Base-by-base conservation (phyloP, 2,329 filamentous ascomycete species). In the Aschersonia sp. region DNA sequence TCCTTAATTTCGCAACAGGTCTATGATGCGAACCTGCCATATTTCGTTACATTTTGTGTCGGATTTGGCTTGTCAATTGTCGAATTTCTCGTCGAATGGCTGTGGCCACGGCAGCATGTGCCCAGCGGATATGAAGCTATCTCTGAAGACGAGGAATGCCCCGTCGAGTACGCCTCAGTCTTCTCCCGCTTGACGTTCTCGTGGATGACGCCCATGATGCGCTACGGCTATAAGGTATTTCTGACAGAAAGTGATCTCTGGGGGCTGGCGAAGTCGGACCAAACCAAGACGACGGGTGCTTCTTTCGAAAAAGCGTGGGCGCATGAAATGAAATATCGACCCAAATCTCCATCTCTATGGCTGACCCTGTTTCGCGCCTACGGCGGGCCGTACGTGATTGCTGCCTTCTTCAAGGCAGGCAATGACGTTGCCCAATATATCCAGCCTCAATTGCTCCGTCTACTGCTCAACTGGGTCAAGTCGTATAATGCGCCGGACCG, bases 131-230 rank as follows among this genome's bases (percentile, higher is more conserved):
- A 81, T 56, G 70, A 74, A 49, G 75, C 68, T 29, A 66, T 81
- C 48, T 63, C 74, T 14, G 76, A 79, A 37, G 75, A 79, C 48
- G 76, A 75, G 41, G 76, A 81, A 56, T 81, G 78, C 48, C 85
- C 85, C 0, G 81, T 86, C 52, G 89, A 97, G 65, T 94, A 95
- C 62, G 89, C 92, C 10, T 88, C 90, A 51, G 73, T 97, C 46
- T 98, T 98, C 67, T 95, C 90, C 4, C 79, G 86, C 46, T 74
- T 98, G 43, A 95, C 90, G 0, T 98, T 98, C 64, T 83, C 85
- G 47, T 98, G 92, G 92, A 96, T 98, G 90, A 97, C 92, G 0
- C 89, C 92, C 0, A 70, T 98, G 77, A 98, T 98, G 92, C 88
- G 81, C 60, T 83, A 83, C 60, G 92, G 92, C 1, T 97, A 98